A percentile compares a stretch with the other conserved stretches of the same genome.
Evolutionary conservation across 2,329 filamentous ascomycete genomes (phyloP).

Genomic region (Colletotrichum trifolii): DNA sequence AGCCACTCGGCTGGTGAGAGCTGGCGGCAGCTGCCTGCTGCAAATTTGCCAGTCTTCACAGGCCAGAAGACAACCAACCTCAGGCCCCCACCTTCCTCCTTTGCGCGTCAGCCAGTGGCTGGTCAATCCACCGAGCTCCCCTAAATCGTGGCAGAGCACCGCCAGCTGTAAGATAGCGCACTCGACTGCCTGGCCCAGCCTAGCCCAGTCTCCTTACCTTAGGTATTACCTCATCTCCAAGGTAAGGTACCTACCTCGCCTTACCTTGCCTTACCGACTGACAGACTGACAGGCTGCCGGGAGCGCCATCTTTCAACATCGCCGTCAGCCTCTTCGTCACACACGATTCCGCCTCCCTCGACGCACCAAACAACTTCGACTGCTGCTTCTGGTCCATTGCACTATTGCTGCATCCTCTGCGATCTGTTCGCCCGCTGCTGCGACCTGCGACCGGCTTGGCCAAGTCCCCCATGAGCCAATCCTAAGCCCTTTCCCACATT

Average conservation of each 20-base stretch:
- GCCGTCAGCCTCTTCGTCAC: constrained; percentile 23
- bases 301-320: neutral
- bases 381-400: neutral
- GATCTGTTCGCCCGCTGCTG: too few species aligned
- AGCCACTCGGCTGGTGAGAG: too few species aligned
- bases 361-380: constrained; percentile 9
- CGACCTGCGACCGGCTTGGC: constrained; percentile 10
- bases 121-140: constrained; percentile 21
- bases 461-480: constrained; percentile 27
- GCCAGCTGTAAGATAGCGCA: neutral
- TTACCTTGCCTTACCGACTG: constrained; percentile 4
- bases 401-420: neutral
- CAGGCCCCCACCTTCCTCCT: constrained; percentile 10
- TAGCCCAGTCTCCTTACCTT: neutral
- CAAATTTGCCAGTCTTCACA: neutral
- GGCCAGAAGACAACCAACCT: neutral
- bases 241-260: neutral
- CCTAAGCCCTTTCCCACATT: constrained; percentile 23
- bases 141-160: constrained; percentile 13
- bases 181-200: constrained; percentile 11
- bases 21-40: too few species aligned
- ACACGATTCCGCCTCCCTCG: neutral
- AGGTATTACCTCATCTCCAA: constrained; percentile 24
- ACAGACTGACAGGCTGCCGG: neutral
- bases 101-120: constrained; percentile 19